phyloP scores from a whole-genome alignment of 345 rosid species.

The Reutealis trisperma region DNA sequence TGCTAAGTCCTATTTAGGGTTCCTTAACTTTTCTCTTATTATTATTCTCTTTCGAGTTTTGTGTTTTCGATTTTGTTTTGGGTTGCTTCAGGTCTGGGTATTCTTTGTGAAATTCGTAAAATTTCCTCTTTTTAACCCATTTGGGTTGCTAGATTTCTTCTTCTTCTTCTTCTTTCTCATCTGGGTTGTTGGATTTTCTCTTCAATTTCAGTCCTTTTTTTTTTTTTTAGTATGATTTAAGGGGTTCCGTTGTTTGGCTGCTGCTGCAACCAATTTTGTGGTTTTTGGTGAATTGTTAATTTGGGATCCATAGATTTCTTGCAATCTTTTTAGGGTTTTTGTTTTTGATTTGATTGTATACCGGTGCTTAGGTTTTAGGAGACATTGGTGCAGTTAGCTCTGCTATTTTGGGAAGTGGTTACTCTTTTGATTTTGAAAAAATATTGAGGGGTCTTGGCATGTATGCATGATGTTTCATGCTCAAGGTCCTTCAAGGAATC shows the following conservation, averaged over 20 bases:
- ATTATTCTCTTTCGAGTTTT: slow-evolving; percentile 21
- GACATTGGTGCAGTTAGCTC: slow-evolving; percentile 14
- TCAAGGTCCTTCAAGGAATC: slow-evolving; percentile 87
- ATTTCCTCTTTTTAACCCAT: slow-evolving; percentile 13
- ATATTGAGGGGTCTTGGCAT: slow-evolving; percentile 49
- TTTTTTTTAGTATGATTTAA: slow-evolving; percentile 10
- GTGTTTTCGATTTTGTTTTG: slow-evolving; percentile 12
- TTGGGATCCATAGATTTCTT: slow-evolving; percentile 25
- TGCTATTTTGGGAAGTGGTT: slow-evolving; percentile 8
- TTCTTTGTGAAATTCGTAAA: slow-evolving; percentile 10
- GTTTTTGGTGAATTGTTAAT: slow-evolving; percentile 24
- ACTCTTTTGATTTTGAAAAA: slow-evolving; percentile 4
- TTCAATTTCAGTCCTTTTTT: slow-evolving; percentile 18
- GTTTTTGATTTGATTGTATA: slow-evolving; percentile 25
- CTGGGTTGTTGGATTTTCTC: slow-evolving; percentile 26
- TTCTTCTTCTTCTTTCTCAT: slow-evolving; percentile 14
- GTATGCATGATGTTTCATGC: slow-evolving; percentile 89
- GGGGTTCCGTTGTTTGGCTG: slow-evolving; percentile 25
- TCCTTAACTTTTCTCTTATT: slow-evolving; percentile 27
- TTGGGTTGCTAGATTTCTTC: slow-evolving; percentile 19
- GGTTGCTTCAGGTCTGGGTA: slow-evolving; percentile 12
- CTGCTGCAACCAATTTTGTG: slow-evolving; percentile 10
- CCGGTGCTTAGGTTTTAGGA: background rate
- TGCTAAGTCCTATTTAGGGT: slow-evolving; percentile 35
- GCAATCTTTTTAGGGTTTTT: slow-evolving; percentile 33